Percentiles rank a stretch among this genome's conserved stretches.
Evolutionary conservation across 1,284 basidiomycete genomes (phyloP).

Genomic region (Apiotrichum sp.): DNA sequence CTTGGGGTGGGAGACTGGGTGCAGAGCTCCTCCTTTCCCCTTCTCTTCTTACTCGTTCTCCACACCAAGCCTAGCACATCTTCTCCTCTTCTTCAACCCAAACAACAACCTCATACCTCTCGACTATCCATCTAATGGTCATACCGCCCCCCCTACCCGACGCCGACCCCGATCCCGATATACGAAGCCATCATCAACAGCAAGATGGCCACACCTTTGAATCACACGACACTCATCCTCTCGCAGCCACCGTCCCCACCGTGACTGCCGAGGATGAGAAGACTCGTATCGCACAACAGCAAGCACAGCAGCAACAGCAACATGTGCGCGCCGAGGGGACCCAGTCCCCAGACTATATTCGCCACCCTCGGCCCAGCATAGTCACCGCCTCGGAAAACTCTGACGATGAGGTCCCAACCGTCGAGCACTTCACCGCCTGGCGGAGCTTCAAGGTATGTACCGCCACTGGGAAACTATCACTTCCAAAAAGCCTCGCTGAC

Average conservation of each 20-base stretch:
- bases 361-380: neutral
- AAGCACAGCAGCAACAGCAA: neutral
- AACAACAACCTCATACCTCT: neutral
- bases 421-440: constrained; percentile 7
- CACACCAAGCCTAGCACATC: neutral
- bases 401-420: neutral
- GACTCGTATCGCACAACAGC: neutral
- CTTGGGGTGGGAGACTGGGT: too few species aligned
- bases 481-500: neutral
- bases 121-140: constrained; percentile 5
- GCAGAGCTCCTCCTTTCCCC: too few species aligned
- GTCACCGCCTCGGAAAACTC: constrained; percentile 2
- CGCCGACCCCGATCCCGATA: constrained; percentile 21
- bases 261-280: neutral
- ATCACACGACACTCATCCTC: neutral
- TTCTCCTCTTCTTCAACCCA: too few species aligned
- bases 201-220: neutral
- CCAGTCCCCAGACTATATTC: neutral
- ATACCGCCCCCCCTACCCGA: constrained; percentile 14
- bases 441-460: constrained; percentile 11
- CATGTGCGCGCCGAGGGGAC: neutral
- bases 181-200: constrained; percentile 13
- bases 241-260: neutral
- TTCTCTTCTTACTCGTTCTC: too few species aligned
- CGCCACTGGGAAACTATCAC: neutral